These are phyloP conservation scores for Sarcodon sp. DNA, from an alignment of 768 basidiomycete genomes.

Conservation along the genomic window DNA sequence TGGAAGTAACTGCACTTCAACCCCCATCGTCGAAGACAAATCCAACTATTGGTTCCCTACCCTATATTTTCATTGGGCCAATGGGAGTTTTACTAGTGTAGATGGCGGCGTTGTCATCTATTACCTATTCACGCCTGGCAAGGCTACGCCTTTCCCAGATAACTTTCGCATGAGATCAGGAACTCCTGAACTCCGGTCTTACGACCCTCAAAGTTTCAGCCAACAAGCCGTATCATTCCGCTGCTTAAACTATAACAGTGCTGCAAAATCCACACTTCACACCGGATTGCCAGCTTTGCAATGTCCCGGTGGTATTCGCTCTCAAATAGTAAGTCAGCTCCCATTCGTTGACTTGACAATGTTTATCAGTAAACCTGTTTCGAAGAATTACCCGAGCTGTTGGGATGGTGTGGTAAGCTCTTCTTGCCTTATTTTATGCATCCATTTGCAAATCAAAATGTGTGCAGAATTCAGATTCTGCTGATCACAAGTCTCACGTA, in stretches of 20 bases:
- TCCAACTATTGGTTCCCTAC: constrained; percentile 15
- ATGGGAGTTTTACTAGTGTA: constrained; percentile 2
- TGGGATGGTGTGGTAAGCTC: constrained; percentile 21
- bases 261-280: constrained; percentile 13
- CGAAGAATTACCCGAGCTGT: constrained; percentile 19
- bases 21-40: constrained; percentile 11
- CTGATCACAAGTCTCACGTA: constrained; percentile 27
- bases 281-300: constrained; percentile 7
- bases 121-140: constrained; percentile 1
- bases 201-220: constrained; percentile 8
- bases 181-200: constrained; percentile 11
- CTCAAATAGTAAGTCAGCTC: constrained; percentile 8
- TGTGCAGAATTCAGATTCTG: constrained; percentile 23
- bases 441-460: background rate
- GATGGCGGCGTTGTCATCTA: constrained; percentile 1
- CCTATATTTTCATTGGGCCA: constrained; percentile 3
- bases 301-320: constrained; percentile 11
- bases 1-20: constrained; percentile 10
- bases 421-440: background rate
- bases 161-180: constrained; percentile 14
- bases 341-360: background rate
- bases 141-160: constrained; percentile 9
- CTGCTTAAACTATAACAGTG: constrained; percentile 23
- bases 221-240: constrained; percentile 11
- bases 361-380: background rate